Evolutionary conservation across 208 protist species (phyloP), one percentile per base, ranked within the genome.

Genomic region (Jaenimonas drosophilae): DNA sequence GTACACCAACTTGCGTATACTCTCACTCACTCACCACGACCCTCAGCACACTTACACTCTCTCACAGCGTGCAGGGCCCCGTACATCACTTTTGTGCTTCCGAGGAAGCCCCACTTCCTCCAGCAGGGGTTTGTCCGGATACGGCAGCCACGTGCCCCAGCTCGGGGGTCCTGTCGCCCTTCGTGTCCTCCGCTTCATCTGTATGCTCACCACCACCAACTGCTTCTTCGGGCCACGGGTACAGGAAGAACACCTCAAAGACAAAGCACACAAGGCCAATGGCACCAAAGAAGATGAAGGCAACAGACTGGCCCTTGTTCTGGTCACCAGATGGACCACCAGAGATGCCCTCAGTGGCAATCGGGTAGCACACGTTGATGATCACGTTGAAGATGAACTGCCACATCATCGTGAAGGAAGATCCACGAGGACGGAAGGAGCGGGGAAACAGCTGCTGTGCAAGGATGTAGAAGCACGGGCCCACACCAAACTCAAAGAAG

Each of bases 371-470:
- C 9, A 87, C 53, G 45, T 70, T 87, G 44, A 79, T 70, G 44
- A 82, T 46, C 31, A 82, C 49, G 44, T 74, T 87, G 12, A 87
- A 69, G 17, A 68, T 36, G 12, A 80, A 79, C 54, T 74, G 70
- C 9, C 63, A 28, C 30, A 60, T 39, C 4, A 65, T 56, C 11
- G 65, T 78, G 33, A 73, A 55, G 2, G 57, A 55, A 14, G 64
- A 61, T n/a, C 78, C 78, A 32, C 55, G 62, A 9, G 68, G 59
- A 17, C 73, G 74, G 57, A 78, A 76, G 3, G 66, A 70, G 28
- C 40, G 34, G n/a, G 78, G 78, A 28, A 88, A 83, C 26, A 88
- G 38, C 28, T 80, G 67, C 27, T 74, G 52, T 4, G 73, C 48
- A 11, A 88, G 59, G 12, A 80, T 62, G 39, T 43, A 77, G 46